A percentile compares a stretch with the other conserved stretches of the same genome.
Evolutionary conservation across 306 rosid genomes (phyloP).

Genomic region (Trichosanthes cucumerina): DNA sequence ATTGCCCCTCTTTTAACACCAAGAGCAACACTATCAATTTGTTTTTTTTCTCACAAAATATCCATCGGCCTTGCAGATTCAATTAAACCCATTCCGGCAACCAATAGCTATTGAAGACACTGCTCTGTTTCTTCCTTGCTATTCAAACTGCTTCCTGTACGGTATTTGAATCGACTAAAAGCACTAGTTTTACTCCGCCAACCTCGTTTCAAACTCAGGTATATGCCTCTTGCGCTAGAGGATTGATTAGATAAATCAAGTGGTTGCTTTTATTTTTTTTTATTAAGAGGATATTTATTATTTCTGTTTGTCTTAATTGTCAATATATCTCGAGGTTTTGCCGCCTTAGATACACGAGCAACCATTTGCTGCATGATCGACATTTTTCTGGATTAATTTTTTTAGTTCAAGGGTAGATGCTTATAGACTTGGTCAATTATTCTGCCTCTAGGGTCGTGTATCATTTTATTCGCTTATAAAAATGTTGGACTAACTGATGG

Average conservation of each 20-base stretch:
- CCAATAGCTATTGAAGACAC: constrained; percentile 64
- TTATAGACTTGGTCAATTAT: neutral
- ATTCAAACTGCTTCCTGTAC: constrained; percentile 73
- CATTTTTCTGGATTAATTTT: neutral
- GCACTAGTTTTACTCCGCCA: neutral
- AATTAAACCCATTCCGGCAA: constrained; percentile 86
- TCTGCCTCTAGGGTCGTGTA: neutral
- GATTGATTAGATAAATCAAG: neutral
- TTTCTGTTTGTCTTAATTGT: neutral
- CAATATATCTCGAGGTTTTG: neutral
- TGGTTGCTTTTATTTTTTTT: neutral
- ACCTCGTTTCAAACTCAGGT: neutral
- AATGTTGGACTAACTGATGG: neutral
- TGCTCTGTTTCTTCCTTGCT: constrained; percentile 74
- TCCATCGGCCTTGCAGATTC: constrained; percentile 47
- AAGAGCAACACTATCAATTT: neutral
- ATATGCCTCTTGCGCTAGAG: neutral
- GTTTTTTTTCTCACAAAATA: neutral
- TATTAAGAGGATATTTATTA: neutral
- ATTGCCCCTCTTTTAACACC: neutral
- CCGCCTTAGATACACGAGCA: neutral
- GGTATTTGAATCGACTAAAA: constrained; percentile 42
- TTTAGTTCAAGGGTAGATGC: neutral
- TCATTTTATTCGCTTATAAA: neutral
- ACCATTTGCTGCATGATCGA: neutral